phyloP scores from a whole-genome alignment of 2,329 filamentous ascomycete genomes.

The Calonectria montana region DNA sequence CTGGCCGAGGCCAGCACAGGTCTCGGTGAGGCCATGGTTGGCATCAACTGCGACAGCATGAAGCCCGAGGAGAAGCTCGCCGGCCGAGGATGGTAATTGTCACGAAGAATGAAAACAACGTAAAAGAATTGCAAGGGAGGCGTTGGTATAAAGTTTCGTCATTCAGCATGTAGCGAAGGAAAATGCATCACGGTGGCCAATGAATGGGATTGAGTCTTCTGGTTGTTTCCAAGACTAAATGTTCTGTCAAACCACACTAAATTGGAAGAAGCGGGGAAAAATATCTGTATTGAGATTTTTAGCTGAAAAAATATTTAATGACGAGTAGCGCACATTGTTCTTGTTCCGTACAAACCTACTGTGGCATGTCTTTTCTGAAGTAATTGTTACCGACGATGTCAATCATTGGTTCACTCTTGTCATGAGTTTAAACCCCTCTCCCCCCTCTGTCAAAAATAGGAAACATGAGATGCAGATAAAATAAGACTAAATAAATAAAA shows the following conservation, averaged over 20 bases:
- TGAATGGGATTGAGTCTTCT: slow-evolving; percentile 8
- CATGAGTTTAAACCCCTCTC: too few relatives aligned
- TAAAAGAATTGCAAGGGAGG: not conserved
- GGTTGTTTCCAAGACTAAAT: not conserved
- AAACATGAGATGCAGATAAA: too few relatives aligned
- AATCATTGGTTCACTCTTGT: not conserved
- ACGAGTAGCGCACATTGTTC: not conserved
- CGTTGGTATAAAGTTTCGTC: not conserved
- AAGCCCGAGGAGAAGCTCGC: slow-evolving; percentile 84
- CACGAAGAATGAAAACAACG: not conserved
- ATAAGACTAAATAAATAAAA: too few relatives aligned
- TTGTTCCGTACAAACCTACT: not conserved
- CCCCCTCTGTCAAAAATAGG: too few relatives aligned
- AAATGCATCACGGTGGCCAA: not conserved
- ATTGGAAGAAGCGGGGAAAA: not conserved
- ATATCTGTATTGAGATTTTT: not conserved
- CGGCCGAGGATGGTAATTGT: slow-evolving; percentile 80
- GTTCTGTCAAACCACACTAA: not conserved
- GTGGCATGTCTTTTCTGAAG: not conserved
- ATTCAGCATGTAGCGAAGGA: not conserved
- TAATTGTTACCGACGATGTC: too few relatives aligned
- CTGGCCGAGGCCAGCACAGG: slow-evolving; percentile 89
- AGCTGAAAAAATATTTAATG: not conserved
- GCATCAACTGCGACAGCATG: slow-evolving; percentile 88
- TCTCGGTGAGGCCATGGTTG: slow-evolving; percentile 97